These are phyloP conservation scores for Neospora caninum DNA, from an alignment of 169 alveolate genomes.

Conservation along the genomic window DNA sequence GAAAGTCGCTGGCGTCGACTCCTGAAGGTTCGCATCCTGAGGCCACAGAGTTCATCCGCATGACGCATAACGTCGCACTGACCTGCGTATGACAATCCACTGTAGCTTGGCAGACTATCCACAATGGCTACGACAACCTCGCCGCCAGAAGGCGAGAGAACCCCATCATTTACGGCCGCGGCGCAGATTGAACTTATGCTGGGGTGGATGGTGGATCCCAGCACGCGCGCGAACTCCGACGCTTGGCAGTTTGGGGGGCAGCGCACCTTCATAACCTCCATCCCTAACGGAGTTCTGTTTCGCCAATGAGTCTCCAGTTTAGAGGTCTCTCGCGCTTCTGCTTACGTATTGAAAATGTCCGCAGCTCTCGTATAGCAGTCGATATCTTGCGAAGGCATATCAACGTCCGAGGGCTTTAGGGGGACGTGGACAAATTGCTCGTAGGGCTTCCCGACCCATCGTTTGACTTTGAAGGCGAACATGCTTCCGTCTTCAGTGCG, in stretches of 20 bases:
- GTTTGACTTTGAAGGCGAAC: slow-evolving; percentile 69
- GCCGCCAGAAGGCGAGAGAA: slow-evolving; percentile 83
- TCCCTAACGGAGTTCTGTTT: slow-evolving; percentile 43
- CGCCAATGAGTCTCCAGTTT: not conserved
- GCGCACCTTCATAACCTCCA: slow-evolving; percentile 64
- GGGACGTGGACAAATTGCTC: slow-evolving; percentile 61
- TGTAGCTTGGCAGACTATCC: slow-evolving; percentile 72
- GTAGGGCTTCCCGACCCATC: slow-evolving; percentile 80
- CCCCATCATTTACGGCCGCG: slow-evolving; percentile 88
- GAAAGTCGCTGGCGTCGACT: slow-evolving; percentile 54
- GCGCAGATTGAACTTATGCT: slow-evolving; percentile 88
- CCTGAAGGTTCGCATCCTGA: slow-evolving; percentile 13
- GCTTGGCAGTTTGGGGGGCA: slow-evolving; percentile 79
- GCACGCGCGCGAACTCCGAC: slow-evolving; percentile 71
- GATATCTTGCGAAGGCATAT: slow-evolving; percentile 82
- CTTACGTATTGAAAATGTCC: slow-evolving; percentile 77
- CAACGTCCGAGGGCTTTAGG: slow-evolving; percentile 75
- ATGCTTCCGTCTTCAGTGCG: slow-evolving; percentile 75
- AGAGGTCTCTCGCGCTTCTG: not conserved
- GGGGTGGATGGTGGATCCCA: slow-evolving; percentile 79
- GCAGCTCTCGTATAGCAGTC: slow-evolving; percentile 86
- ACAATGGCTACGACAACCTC: slow-evolving; percentile 73
- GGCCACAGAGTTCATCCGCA: not conserved
- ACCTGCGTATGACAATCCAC: slow-evolving; percentile 64
- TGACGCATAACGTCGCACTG: not conserved